phyloP scores from a whole-genome alignment of 768 basidiomycete genomes.

The Mycena metata region DNA sequence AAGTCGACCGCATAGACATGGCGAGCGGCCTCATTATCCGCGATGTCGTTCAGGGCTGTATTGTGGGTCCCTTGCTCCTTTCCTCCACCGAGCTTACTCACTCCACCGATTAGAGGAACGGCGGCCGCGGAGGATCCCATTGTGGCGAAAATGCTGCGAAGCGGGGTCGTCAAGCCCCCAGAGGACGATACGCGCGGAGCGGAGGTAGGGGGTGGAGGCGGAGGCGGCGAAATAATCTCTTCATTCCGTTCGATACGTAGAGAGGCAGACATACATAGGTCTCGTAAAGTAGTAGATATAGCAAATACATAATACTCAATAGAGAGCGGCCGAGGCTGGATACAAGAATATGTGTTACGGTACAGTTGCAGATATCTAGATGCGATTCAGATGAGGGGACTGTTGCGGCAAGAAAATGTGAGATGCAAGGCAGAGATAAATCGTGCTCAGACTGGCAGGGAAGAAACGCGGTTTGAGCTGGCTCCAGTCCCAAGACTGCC shows the following conservation, averaged over 20 bases:
- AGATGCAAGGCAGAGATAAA: not conserved
- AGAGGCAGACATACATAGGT: too few relatives aligned
- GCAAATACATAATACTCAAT: conserved; percentile 27
- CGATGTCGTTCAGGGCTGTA: conserved; percentile 69
- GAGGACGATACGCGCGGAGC: conserved; percentile 50
- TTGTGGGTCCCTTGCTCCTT: conserved; percentile 61
- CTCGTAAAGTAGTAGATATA: not conserved
- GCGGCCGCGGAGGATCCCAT: conserved; percentile 59
- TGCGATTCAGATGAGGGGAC: not conserved
- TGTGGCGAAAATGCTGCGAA: conserved; percentile 65
- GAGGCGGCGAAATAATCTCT: conserved; percentile 15
- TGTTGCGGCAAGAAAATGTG: not conserved
- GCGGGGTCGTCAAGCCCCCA: conserved; percentile 69
- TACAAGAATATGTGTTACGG: conserved; percentile 16
- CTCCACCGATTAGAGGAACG: conserved; percentile 57
- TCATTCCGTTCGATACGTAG: not conserved
- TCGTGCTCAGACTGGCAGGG: not conserved
- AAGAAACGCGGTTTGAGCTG: conserved; percentile 29
- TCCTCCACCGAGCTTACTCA: conserved; percentile 15
- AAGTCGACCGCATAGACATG: conserved; percentile 85
- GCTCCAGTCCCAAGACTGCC: conserved; percentile 62
- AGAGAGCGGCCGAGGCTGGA: not conserved
- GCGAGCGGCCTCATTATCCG: conserved; percentile 79
- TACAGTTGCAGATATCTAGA: too few relatives aligned
- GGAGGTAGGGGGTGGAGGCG: not conserved